Conservation (phyloP, 352 stramenopile species). For the Elongisporangium prolatum region DNA sequence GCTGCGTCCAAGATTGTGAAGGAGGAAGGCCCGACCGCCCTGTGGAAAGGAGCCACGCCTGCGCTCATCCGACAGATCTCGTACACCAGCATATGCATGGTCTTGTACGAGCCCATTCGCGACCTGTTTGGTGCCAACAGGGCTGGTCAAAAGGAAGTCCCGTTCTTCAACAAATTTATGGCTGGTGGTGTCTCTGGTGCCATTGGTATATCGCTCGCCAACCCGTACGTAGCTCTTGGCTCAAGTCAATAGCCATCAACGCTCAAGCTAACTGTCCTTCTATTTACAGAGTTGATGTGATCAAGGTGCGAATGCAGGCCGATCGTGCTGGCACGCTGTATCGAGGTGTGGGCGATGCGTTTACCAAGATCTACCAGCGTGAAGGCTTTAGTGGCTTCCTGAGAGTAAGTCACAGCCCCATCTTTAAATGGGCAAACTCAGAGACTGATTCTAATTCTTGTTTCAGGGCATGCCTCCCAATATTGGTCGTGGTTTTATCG, state of each 20-base stretch:
- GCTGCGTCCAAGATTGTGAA: conserved; percentile 58
- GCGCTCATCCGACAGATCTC: conserved; percentile 82
- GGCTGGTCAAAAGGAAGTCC: conserved; percentile 32
- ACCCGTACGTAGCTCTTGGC: conserved; percentile 52
- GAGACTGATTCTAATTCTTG: not conserved
- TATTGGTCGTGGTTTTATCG: conserved; percentile 82
- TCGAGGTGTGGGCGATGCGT: conserved; percentile 59
- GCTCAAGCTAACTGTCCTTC: conserved; percentile 3
- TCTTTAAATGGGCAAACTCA: not conserved
- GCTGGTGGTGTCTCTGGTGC: conserved; percentile 71
- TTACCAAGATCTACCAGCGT: conserved; percentile 65
- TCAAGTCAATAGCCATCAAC: no score
- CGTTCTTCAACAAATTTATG: conserved; percentile 78
- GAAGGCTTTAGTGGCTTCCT: conserved; percentile 73
- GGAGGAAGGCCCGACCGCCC: conserved; percentile 51
- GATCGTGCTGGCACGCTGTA: conserved; percentile 68
- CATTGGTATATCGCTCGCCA: conserved; percentile 78
- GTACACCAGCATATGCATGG: conserved; percentile 86
- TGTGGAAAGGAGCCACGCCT: conserved; percentile 76
- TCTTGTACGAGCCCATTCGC: conserved; percentile 80
- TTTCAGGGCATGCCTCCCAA: conserved; percentile 73
- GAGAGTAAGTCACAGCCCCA: conserved; percentile 14
- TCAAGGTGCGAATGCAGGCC: conserved; percentile 87
- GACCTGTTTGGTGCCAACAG: conserved; percentile 63
- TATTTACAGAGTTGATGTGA: conserved; percentile 68